Percentiles rank a stretch among this genome's conserved stretches.
Conservation (phyloP, 371 early-diverging fungal genomes). For the Polyrhizophydium stewartii region DNA sequence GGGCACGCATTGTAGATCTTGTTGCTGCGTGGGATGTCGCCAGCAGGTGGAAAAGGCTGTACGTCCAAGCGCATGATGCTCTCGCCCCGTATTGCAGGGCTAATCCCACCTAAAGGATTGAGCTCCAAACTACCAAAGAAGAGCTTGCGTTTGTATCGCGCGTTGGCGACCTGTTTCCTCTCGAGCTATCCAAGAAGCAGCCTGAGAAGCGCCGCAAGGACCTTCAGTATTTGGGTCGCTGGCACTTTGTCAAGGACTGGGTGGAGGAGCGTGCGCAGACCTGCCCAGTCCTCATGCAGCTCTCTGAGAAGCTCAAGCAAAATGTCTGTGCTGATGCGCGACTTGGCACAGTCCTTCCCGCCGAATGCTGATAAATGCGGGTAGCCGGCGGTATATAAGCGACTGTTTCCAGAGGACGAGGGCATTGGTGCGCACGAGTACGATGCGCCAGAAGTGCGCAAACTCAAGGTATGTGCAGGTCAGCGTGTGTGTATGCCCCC, state of each 20-base stretch:
- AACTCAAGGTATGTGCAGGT: conserved; percentile 8
- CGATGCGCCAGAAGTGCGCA: conserved; percentile 10
- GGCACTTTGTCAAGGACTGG: conserved; percentile 16
- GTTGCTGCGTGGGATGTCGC: not conserved
- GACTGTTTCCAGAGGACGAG: conserved; percentile 4
- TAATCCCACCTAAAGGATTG: no score
- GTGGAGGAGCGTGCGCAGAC: conserved; percentile 2
- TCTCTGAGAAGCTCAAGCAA: not conserved
- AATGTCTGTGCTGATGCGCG: not conserved
- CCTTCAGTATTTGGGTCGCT: conserved; percentile 5
- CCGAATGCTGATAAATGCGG: no score
- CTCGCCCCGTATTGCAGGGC: no score
- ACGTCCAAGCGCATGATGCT: no score
- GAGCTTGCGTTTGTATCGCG: not conserved
- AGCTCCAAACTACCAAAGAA: no score
- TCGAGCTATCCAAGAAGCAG: conserved; percentile 1
- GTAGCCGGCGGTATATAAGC: not conserved
- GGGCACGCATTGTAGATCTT: not conserved
- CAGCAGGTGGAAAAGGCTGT: no score
- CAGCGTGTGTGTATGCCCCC: no score
- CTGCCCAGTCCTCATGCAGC: not conserved
- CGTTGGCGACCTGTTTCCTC: not conserved
- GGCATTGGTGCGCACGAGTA: not conserved
- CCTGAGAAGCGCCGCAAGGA: conserved; percentile 7
- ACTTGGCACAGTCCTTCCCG: no score